A percentile compares a stretch with the other conserved stretches of the same genome.
These are phyloP conservation scores for Tylopilus sp. DNA, from an alignment of 1,284 basidiomycete species.

Conservation along the genomic window DNA sequence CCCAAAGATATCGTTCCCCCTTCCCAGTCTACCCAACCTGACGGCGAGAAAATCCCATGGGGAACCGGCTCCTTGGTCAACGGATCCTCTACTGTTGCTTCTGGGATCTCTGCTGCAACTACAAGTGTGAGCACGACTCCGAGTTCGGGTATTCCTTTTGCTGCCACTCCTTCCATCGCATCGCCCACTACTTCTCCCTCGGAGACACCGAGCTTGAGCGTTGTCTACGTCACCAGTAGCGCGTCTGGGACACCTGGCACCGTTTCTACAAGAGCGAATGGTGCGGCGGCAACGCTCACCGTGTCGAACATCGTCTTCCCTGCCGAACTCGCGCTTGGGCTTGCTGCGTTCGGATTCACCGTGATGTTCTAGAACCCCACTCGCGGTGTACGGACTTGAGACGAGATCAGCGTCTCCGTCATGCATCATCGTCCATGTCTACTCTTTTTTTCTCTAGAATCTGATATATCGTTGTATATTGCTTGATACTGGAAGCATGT, in stretches of 20 bases:
- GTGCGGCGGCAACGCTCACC: slow-evolving; percentile 4
- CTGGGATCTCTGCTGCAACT: slow-evolving; percentile 1
- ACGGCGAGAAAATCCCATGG: slow-evolving; percentile 59
- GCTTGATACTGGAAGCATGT: not conserved
- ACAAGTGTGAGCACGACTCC: not conserved
- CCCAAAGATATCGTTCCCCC: slow-evolving; percentile 50
- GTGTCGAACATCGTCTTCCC: slow-evolving; percentile 10
- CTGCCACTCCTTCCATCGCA: not conserved
- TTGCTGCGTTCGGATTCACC: slow-evolving; percentile 21
- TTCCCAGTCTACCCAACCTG: slow-evolving; percentile 51
- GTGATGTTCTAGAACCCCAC: slow-evolving; percentile 16
- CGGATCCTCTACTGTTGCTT: slow-evolving; percentile 34
- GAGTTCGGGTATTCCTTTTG: not conserved
- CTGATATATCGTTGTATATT: not conserved
- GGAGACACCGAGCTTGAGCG: not conserved
- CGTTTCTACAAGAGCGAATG: slow-evolving; percentile 7
- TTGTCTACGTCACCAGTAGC: not conserved
- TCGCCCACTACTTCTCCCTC: not conserved
- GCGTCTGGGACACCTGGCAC: not conserved
- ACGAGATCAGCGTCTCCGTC: not conserved
- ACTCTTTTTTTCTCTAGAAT: slow-evolving; percentile 1
- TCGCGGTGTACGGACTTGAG: not conserved
- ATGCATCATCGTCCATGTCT: not conserved
- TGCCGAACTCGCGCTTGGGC: slow-evolving; percentile 16
- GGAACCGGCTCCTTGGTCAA: slow-evolving; percentile 62